Conservation (phyloP, 352 stramenopile species). For the Peronospora belbahrii region DNA sequence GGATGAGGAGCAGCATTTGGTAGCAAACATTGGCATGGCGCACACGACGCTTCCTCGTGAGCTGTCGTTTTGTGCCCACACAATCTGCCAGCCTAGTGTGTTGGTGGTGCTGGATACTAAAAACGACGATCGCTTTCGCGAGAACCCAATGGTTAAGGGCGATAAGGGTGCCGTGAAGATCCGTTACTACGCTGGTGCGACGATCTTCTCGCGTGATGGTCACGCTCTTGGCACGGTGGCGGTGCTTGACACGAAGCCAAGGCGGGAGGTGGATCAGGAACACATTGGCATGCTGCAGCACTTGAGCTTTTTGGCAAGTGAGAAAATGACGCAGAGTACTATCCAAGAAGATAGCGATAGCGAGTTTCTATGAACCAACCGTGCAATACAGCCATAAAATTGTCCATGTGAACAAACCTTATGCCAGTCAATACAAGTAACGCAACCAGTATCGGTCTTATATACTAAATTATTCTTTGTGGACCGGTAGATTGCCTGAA, state of each 20-base stretch:
- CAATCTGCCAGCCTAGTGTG: slow-evolving; percentile 72
- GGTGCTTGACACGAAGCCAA: slow-evolving; percentile 75
- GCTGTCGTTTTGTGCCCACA: slow-evolving; percentile 82
- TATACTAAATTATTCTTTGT: too few relatives aligned
- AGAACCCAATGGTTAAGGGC: slow-evolving; percentile 85
- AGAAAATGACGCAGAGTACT: slow-evolving; percentile 84
- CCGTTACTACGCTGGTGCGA: slow-evolving; percentile 79
- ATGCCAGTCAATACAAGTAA: slow-evolving; percentile 17
- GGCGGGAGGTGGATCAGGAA: slow-evolving; percentile 70
- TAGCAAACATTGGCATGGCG: slow-evolving; percentile 82
- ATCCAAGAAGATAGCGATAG: slow-evolving; percentile 74
- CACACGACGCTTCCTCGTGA: slow-evolving; percentile 72
- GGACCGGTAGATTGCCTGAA: too few relatives aligned
- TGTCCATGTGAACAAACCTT: slow-evolving; percentile 21
- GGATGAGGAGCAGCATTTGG: slow-evolving; percentile 73
- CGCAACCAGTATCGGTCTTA: too few relatives aligned
- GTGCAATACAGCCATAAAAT: slow-evolving; percentile 15
- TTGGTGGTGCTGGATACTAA: slow-evolving; percentile 82
- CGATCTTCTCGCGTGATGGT: slow-evolving; percentile 73
- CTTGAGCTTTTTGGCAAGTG: slow-evolving; percentile 77
- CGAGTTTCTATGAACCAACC: slow-evolving; percentile 54
- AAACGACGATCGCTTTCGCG: slow-evolving; percentile 75
- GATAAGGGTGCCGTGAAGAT: slow-evolving; percentile 82
- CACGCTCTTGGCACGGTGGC: slow-evolving; percentile 78
- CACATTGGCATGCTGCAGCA: slow-evolving; percentile 85